Base-by-base conservation (phyloP, 225 moss, liverwort and hornwort genomes). In the Straminergon stramineum region DNA sequence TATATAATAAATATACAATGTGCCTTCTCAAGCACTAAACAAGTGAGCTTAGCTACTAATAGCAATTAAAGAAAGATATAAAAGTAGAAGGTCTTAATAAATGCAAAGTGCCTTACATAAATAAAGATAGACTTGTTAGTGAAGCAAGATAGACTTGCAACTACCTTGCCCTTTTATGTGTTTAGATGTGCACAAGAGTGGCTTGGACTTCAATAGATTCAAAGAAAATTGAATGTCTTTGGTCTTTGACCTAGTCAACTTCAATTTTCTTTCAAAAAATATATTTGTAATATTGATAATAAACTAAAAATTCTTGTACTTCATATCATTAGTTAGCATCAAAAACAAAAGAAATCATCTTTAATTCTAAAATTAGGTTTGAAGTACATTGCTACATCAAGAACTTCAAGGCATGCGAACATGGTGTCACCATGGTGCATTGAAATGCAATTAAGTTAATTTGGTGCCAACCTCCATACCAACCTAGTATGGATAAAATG, bases 101-200 rank as follows among this genome's bases (percentile, higher is more conserved):
- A 21, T n/a, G n/a, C 20, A 37, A 68, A 68, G 12, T n/a, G 19
- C 37, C 12, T 20, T 21, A n/a, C 6, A 12, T 20, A n/a, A 22
- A 68, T 68, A 7, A 68, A 0, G n/a, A 19, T n/a, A 68, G 68
- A 21, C 19, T 20, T 67, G 18, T 35, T 67, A 67, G 3, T 35
- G 9, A 30, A 35, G 10, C 3, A 67, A 67, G 5, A 35, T 1
- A 19, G 10, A 19, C 31, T 35, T 67, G 11, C 19, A 37, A 68
- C n/a, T n/a, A 21, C 13, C 4, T n/a, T 68, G 12, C 4, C 13
- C 1, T n/a, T 4, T 17, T 34, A 6, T n/a, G 22, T n/a, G 1
- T 22, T 6, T 68, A n/a, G 4, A n/a, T 67, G 0, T n/a, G 13
- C 6, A 21, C 22, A 6, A 68, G 7, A 22, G 22, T 3, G 0